These are phyloP conservation scores for Aspergillus brunneoviolaceus DNA, from an alignment of 2,329 filamentous ascomycete species.

Conservation along the genomic window DNA sequence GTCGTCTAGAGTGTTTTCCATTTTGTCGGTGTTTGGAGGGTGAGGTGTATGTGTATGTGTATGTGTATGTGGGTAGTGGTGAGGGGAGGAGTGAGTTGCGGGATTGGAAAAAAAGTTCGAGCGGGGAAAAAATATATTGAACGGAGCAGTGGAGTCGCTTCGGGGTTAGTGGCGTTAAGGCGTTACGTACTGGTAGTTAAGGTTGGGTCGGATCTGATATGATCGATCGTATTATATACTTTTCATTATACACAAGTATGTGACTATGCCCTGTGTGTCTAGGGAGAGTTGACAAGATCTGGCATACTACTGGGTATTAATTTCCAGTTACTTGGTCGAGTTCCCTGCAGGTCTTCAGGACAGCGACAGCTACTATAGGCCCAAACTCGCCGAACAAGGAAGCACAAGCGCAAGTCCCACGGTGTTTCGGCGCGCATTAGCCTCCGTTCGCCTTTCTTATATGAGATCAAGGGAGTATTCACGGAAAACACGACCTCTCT, in stretches of 20 bases:
- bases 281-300: too few species aligned
- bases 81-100: not conserved
- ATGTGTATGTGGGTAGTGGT: not conserved
- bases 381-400: not conserved
- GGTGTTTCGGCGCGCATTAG: not conserved
- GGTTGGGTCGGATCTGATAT: too few species aligned
- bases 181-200: too few species aligned
- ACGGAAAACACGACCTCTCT: too few species aligned
- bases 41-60: not conserved
- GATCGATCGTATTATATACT: too few species aligned
- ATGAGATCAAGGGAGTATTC: not conserved
- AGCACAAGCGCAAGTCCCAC: not conserved
- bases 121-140: not conserved
- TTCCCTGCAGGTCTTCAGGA: too few species aligned
- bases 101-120: not conserved
- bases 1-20: constrained; percentile 35
- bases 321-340: too few species aligned
- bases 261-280: too few species aligned
- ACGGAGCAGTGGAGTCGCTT: not conserved
- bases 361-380: not conserved
- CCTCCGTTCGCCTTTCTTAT: not conserved
- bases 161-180: not conserved
- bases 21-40: constrained; percentile 6
- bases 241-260: too few species aligned
- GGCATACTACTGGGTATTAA: too few species aligned